Percentiles rank a stretch among this genome's conserved stretches.
Conservation (phyloP, 1,284 basidiomycete species). For the Jaminaea rosea region DNA sequence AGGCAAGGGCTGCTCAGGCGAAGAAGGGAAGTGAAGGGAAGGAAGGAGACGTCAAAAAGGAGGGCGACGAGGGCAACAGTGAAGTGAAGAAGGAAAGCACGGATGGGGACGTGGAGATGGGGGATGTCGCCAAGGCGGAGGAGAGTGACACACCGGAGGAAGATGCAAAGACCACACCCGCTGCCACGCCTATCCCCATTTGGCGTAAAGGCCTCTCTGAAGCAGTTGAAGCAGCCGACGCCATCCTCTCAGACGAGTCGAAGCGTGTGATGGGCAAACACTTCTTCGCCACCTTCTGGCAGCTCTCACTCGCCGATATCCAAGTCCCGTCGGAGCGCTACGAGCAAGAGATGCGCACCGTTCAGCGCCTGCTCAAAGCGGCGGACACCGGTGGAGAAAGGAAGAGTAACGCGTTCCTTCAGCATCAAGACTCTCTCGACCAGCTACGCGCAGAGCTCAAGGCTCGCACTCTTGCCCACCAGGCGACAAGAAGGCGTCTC, state of each 20-base stretch:
- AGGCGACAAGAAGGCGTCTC: slow-evolving; percentile 66
- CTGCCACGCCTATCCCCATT: slow-evolving; percentile 5
- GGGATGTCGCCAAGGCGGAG: background rate
- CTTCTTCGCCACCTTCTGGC: slow-evolving; percentile 47
- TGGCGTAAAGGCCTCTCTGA: slow-evolving; percentile 39
- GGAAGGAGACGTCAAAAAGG: background rate
- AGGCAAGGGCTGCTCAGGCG: slow-evolving; percentile 12
- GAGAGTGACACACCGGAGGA: background rate
- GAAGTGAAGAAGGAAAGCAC: background rate
- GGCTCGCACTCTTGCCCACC: slow-evolving; percentile 63
- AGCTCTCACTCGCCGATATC: slow-evolving; percentile 39
- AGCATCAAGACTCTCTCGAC: slow-evolving; percentile 32
- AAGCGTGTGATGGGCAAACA: slow-evolving; percentile 23
- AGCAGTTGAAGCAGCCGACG: slow-evolving; percentile 20
- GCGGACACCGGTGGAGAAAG: slow-evolving; percentile 16
- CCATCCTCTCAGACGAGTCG: slow-evolving; percentile 21
- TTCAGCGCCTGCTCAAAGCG: slow-evolving; percentile 18
- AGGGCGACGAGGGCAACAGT: background rate
- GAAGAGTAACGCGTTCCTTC: slow-evolving; percentile 26
- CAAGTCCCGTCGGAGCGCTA: slow-evolving; percentile 45
- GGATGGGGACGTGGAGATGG: background rate
- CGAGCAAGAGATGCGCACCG: slow-evolving; percentile 34
- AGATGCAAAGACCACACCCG: background rate
- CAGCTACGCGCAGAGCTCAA: slow-evolving; percentile 57
- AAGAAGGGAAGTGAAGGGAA: background rate